Percentiles rank a stretch among this genome's conserved stretches.
phyloP scores from a whole-genome alignment of 306 rosid genomes.

The Hippophae gyantsensis region DNA sequence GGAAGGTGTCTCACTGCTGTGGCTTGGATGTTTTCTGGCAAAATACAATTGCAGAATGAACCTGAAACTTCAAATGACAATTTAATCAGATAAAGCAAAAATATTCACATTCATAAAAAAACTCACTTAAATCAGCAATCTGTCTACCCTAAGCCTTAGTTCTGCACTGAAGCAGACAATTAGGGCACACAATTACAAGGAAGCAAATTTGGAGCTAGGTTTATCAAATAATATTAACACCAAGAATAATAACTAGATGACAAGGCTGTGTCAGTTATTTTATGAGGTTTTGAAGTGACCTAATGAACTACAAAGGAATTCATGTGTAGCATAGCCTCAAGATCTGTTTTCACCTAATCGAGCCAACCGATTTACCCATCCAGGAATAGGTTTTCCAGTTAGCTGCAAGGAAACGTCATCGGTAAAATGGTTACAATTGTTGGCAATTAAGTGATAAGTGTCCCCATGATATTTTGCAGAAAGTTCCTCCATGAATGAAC shows the following conservation, averaged over 20 bases:
- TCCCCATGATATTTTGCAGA: constrained; percentile 82
- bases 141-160: background rate
- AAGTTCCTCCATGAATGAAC: constrained; percentile 62
- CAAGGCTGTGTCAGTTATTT: background rate
- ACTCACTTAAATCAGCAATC: no score
- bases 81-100: constrained; percentile 34
- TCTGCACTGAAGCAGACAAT: background rate
- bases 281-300: background rate
- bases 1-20: constrained; percentile 78
- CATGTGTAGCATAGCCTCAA: constrained; percentile 10
- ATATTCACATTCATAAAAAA: background rate
- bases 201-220: background rate
- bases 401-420: constrained; percentile 73
- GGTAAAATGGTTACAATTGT: constrained; percentile 92
- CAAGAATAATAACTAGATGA: background rate
- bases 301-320: background rate
- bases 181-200: background rate
- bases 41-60: constrained; percentile 92
- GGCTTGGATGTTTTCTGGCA: constrained; percentile 75
- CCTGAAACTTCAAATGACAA: constrained; percentile 45
- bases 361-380: constrained; percentile 95
- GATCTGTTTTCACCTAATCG: constrained; percentile 54
- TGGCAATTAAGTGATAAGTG: constrained; percentile 87
- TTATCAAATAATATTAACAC: background rate
- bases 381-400: constrained; percentile 86